A percentile compares a stretch with the other conserved stretches of the same genome.
These are phyloP conservation scores for Blastocystis sp. DNA, from an alignment of 352 stramenopile genomes.

Conservation along the genomic window DNA sequence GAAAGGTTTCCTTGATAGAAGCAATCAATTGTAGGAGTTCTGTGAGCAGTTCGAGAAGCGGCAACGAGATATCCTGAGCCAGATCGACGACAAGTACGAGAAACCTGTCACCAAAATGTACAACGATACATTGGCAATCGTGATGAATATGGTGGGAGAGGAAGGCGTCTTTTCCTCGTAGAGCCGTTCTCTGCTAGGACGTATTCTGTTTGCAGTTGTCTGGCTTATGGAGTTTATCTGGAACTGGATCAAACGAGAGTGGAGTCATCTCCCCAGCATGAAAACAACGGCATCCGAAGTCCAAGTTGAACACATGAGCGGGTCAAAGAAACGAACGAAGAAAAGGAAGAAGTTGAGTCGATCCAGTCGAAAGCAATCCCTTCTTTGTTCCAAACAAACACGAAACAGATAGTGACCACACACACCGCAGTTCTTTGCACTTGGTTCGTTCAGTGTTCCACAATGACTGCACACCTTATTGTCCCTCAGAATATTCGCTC, in stretches of 20 bases:
- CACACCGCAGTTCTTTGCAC: background rate
- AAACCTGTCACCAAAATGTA: background rate
- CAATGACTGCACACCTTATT: too few relatives aligned
- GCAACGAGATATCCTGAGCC: background rate
- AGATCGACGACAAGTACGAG: constrained; percentile 25
- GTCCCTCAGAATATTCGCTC: background rate
- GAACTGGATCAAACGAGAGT: constrained; percentile 14
- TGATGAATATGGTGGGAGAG: background rate
- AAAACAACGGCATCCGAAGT: background rate
- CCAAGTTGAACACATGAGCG: background rate
- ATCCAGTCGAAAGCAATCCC: background rate
- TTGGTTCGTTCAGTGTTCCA: too few relatives aligned
- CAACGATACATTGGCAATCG: background rate
- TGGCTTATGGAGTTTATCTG: constrained; percentile 4
- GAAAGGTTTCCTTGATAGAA: background rate
- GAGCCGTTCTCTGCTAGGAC: background rate
- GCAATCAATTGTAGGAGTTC: background rate
- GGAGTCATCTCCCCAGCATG: background rate
- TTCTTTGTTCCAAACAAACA: background rate
- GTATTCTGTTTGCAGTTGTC: background rate
- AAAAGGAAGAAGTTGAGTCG: background rate
- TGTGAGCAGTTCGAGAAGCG: background rate
- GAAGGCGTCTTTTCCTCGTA: background rate
- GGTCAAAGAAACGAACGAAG: background rate
- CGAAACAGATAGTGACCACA: background rate